A percentile compares a stretch with the other conserved stretches of the same genome.
Evolutionary conservation across 371 early-diverging fungal genomes (phyloP).

Genomic region (Rhizopus stolonifer): DNA sequence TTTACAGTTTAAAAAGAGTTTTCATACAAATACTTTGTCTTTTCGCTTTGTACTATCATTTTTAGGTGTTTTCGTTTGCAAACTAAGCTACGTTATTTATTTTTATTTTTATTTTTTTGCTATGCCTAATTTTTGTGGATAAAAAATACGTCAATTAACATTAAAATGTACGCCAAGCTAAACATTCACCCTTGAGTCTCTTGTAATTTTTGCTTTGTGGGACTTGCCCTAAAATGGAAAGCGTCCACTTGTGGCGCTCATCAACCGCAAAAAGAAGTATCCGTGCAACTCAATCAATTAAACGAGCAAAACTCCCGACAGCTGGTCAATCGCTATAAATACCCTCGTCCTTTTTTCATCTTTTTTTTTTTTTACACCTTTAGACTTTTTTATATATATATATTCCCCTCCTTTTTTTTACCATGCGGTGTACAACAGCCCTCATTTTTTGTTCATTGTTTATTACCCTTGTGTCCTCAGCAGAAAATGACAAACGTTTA

Average conservation of each 20-base stretch:
- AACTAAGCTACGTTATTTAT: no score
- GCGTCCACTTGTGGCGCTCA: not conserved
- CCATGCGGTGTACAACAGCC: constrained; percentile 1
- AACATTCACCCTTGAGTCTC: no score
- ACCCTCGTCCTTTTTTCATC: not conserved
- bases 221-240: constrained; percentile 1
- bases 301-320: not conserved
- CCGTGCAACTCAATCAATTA: not conserved
- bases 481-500: not conserved
- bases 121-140: no score
- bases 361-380: not conserved
- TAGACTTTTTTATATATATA: not conserved
- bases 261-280: not conserved
- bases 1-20: no score
- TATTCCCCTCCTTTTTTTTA: not conserved
- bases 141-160: no score
- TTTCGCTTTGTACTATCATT: no score
- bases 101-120: no score
- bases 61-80: no score
- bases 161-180: no score
- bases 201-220: not conserved
- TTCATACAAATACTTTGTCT: no score
- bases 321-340: not conserved
- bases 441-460: not conserved
- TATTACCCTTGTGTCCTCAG: not conserved